Base-by-base conservation (phyloP, 139 green algal genomes). In the Chlamydomonas asymmetrica region DNA sequence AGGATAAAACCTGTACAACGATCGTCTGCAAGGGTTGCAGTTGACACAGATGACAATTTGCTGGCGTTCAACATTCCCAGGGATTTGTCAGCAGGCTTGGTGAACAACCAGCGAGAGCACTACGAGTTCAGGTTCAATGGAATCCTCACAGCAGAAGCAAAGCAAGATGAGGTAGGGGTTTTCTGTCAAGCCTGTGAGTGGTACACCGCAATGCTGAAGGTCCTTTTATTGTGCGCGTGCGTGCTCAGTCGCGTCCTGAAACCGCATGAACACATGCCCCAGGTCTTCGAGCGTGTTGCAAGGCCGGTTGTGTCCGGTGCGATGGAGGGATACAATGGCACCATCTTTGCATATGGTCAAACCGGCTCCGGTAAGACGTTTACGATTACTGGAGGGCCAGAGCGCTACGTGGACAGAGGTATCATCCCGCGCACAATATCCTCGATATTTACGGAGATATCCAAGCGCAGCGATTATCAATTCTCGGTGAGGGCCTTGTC, bases 91-190 rank as follows among this genome's bases (percentile, higher is more conserved):
- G 66, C 76, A 22, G 85, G 85, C 6, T 80, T 88, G 38, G 77
- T 97, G n/a, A 97, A 97, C 84, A 97, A 97, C 69, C 81, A 91
- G 76, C 64, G 82, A 7, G 92, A 95, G 72, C 82, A 88, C 29
- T 94, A 94, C 70, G 38, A 87, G 6, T 97, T 96, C 78, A 74
- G 74, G 1, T 97, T 97, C 74, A 92, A 94, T 73, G 92, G 91
- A 43, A 85, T 97, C 34, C 70, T 98, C 7, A 73, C 54, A 5
- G 66, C 80, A 25, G 86, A 96, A 23, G 88, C 89, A 31, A 95
- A 94, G 74, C 93, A 97, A 77, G 91, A 94, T 71, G 84, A 93
- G 85, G 90, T 91, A 38, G 16, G 68, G n/a, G n/a, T n/a, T n/a
- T n/a, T n/a, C n/a, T n/a, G n/a, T n/a, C n/a, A n/a, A n/a, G n/a